Conservation (phyloP, 768 basidiomycete genomes). For the Collybiopsis luxurians region DNA sequence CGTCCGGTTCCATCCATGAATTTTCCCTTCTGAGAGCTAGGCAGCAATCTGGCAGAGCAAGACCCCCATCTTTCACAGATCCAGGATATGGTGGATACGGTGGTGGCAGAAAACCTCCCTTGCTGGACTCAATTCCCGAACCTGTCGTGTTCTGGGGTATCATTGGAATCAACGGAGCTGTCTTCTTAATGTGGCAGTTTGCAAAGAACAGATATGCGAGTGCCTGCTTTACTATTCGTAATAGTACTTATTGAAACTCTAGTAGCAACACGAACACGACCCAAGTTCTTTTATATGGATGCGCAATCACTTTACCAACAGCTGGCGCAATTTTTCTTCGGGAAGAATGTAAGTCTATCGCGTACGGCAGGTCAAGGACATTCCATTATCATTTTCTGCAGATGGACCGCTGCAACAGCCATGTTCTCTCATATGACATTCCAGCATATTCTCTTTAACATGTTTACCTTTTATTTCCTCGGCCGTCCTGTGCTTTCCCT, state of each 20-base stretch:
- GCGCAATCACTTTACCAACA: conserved; percentile 60
- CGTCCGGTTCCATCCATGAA: background rate
- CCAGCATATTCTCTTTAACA: conserved; percentile 71
- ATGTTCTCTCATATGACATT: conserved; percentile 67
- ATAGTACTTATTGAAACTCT: conserved; percentile 3
- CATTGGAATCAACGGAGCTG: conserved; percentile 57
- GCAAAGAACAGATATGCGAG: conserved; percentile 35
- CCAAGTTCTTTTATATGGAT: conserved; percentile 43
- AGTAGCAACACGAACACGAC: conserved; percentile 39
- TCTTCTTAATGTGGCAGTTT: conserved; percentile 61
- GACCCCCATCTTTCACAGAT: background rate
- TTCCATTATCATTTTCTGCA: conserved; percentile 25
- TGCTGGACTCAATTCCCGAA: conserved; percentile 53
- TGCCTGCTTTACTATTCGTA: background rate
- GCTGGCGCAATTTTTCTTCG: conserved; percentile 53
- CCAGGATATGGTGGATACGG: background rate
- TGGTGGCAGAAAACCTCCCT: conserved; percentile 9
- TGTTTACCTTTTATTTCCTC: conserved; percentile 78
- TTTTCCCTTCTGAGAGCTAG: background rate
- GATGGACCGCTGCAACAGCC: conserved; percentile 73
- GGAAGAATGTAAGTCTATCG: conserved; percentile 59
- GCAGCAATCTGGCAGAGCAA: conserved; percentile 6
- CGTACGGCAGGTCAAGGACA: background rate
- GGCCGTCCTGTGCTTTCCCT: conserved; percentile 58
- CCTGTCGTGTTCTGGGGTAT: conserved; percentile 60